phyloP scores from a whole-genome alignment of 495 filamentous ascomycete species.

The Xylaria cubensis region DNA sequence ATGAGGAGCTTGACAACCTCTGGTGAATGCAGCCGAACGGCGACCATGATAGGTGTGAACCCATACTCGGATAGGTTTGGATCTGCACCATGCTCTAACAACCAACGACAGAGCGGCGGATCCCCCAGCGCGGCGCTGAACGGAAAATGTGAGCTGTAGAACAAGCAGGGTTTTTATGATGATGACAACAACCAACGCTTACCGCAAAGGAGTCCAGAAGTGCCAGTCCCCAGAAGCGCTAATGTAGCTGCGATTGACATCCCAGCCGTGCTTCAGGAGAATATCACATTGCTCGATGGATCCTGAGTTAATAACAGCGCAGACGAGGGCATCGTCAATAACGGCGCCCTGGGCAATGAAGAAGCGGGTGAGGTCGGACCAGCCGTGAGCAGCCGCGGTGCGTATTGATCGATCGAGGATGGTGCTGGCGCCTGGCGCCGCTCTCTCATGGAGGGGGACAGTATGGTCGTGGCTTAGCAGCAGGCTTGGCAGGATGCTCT shows the following conservation, averaged over 20 bases:
- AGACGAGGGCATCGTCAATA: constrained; percentile 30
- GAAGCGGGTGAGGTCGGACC: constrained; percentile 29
- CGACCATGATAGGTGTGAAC: constrained; percentile 31
- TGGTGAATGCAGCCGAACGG: constrained; percentile 29
- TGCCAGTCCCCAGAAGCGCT: constrained; percentile 28
- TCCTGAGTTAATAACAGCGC: constrained; percentile 27
- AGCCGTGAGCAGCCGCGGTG: constrained; percentile 27
- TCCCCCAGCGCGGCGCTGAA: constrained; percentile 27
- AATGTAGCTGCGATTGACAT: constrained; percentile 31
- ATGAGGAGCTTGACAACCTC: constrained; percentile 27
- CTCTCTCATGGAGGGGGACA: constrained; percentile 29
- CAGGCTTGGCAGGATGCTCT: constrained; percentile 29
- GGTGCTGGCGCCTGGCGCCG: constrained; percentile 28
- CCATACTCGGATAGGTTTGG: constrained; percentile 29
- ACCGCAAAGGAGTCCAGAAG: constrained; percentile 30
- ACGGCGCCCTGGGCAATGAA: constrained; percentile 29
- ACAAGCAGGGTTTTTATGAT: background rate
- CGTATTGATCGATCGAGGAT: constrained; percentile 30
- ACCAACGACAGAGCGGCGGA: constrained; percentile 28
- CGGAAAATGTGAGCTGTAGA: constrained; percentile 12
- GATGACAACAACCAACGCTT: background rate
- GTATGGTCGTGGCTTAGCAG: constrained; percentile 27
- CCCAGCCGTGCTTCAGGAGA: constrained; percentile 26
- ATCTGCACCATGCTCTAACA: constrained; percentile 29
- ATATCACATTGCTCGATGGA: constrained; percentile 28